A percentile compares a stretch with the other conserved stretches of the same genome.
phyloP scores from a whole-genome alignment of 2,329 filamentous ascomycete species.

The Colletotrichum cordylinicola region DNA sequence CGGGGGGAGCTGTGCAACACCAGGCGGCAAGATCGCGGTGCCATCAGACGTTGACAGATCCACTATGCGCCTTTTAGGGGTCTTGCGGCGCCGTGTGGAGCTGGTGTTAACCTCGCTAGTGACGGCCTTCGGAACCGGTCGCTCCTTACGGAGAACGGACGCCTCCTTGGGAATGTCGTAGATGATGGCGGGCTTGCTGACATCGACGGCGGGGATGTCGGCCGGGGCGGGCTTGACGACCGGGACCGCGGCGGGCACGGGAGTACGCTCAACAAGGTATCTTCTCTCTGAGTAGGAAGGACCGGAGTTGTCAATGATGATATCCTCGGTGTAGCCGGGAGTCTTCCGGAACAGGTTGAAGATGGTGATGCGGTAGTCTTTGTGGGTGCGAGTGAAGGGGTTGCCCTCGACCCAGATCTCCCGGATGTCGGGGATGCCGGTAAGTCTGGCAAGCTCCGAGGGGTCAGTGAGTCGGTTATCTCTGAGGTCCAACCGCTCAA shows the following conservation, averaged over 20 bases:
- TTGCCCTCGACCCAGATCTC: conserved; percentile 95
- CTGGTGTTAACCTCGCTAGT: conserved; percentile 64
- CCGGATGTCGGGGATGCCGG: conserved; percentile 86
- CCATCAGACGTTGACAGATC: conserved; percentile 64
- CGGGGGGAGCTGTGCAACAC: not conserved
- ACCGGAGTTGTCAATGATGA: conserved; percentile 83
- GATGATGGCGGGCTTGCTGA: conserved; percentile 71
- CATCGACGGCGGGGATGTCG: conserved; percentile 67
- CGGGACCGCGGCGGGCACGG: conserved; percentile 77
- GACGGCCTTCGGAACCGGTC: conserved; percentile 56
- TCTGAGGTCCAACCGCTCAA: conserved; percentile 89
- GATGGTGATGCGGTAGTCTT: conserved; percentile 84
- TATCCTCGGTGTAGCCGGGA: conserved; percentile 88
- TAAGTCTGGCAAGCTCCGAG: conserved; percentile 86
- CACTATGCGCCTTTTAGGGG: conserved; percentile 68
- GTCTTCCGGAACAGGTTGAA: conserved; percentile 95
- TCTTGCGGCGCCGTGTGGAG: conserved; percentile 65
- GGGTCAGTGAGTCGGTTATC: conserved; percentile 94
- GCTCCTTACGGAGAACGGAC: conserved; percentile 64
- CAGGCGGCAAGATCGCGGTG: conserved; percentile 6
- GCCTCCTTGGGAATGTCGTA: conserved; percentile 57
- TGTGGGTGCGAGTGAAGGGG: conserved; percentile 86
- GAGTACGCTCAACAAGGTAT: conserved; percentile 80
- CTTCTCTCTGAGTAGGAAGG: conserved; percentile 88
- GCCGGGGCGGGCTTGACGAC: conserved; percentile 74